phyloP scores from a whole-genome alignment of 495 filamentous ascomycete genomes.

The Ramalina peruviana region DNA sequence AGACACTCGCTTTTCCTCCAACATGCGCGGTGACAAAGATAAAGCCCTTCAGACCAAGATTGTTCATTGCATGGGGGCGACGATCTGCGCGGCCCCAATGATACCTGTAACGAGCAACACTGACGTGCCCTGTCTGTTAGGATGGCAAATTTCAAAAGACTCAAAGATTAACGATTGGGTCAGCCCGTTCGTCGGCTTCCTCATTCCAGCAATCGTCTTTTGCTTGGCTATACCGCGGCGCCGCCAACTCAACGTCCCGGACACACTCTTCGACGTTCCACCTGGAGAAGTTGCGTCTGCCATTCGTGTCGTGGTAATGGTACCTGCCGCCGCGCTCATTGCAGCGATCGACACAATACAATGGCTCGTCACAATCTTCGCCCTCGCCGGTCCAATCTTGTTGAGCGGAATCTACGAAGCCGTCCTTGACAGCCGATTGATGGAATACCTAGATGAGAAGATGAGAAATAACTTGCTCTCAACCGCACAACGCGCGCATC shows the following conservation, averaged over 20 bases:
- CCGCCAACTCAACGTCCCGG: constrained; percentile 19
- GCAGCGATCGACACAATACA: constrained; percentile 22
- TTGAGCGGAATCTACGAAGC: constrained; percentile 28
- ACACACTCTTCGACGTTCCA: constrained; percentile 15
- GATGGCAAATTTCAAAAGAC: not conserved
- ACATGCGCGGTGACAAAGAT: no score
- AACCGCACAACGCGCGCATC: constrained; percentile 14
- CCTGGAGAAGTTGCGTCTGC: not conserved
- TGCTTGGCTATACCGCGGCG: constrained; percentile 21
- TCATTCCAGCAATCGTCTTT: constrained; percentile 20
- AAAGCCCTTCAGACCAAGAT: no score
- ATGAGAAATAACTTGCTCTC: constrained; percentile 9
- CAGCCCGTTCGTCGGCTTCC: constrained; percentile 21
- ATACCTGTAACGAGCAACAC: no score
- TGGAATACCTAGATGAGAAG: not conserved
- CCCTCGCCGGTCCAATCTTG: constrained; percentile 26
- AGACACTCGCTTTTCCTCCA: not conserved
- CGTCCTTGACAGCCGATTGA: constrained; percentile 18
- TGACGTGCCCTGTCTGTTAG: not conserved
- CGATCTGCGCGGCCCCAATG: no score
- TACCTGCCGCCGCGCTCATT: constrained; percentile 15
- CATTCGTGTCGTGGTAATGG: not conserved
- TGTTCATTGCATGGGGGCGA: no score
- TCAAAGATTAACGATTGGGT: constrained; percentile 6
- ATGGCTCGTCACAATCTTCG: constrained; percentile 25